These are phyloP conservation scores for Leptoxyphium fumago DNA, from an alignment of 2,329 filamentous ascomycete genomes.

Conservation along the genomic window DNA sequence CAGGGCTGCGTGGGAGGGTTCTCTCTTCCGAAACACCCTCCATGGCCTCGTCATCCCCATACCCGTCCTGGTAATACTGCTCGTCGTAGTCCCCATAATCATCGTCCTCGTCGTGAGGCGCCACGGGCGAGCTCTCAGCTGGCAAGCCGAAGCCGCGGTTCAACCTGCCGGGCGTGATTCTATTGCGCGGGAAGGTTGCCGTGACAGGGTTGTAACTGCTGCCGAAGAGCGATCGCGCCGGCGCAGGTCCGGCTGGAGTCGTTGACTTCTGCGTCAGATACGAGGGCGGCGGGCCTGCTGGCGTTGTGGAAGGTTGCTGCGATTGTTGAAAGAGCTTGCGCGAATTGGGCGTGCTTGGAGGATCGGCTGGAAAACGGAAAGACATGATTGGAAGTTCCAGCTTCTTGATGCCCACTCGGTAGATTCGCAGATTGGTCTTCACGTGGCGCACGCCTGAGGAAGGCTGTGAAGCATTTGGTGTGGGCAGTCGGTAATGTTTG, in stretches of 20 bases:
- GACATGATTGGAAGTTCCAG: conserved; percentile 5
- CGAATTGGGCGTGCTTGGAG: conserved; percentile 15
- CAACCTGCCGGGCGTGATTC: conserved; percentile 8
- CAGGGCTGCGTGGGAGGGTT: conserved; percentile 3
- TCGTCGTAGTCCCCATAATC: conserved; percentile 22
- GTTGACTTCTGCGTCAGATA: conserved; percentile 18
- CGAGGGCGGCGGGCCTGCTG: conserved; percentile 20
- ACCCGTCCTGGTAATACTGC: conserved; percentile 18
- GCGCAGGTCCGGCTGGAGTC: conserved; percentile 22
- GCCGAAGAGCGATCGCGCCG: conserved; percentile 17
- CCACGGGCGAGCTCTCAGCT: conserved; percentile 20
- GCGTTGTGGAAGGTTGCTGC: conserved; percentile 21
- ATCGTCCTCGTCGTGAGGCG: conserved; percentile 16
- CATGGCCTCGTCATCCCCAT: conserved; percentile 13
- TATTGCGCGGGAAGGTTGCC: conserved; percentile 14
- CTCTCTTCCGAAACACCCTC: conserved; percentile 10
- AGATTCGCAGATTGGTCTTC: no score
- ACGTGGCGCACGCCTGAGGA: no score
- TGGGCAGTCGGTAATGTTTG: no score
- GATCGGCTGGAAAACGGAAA: conserved; percentile 7
- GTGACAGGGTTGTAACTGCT: conserved; percentile 17
- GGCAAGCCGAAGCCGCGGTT: conserved; percentile 20
- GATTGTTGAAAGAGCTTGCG: conserved; percentile 6
- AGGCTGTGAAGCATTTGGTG: no score
- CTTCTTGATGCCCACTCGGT: no score